A percentile compares a stretch with the other conserved stretches of the same genome.
These are phyloP conservation scores for Alternaria conjuncta DNA, from an alignment of 2,329 filamentous ascomycete species.

Conservation along the genomic window DNA sequence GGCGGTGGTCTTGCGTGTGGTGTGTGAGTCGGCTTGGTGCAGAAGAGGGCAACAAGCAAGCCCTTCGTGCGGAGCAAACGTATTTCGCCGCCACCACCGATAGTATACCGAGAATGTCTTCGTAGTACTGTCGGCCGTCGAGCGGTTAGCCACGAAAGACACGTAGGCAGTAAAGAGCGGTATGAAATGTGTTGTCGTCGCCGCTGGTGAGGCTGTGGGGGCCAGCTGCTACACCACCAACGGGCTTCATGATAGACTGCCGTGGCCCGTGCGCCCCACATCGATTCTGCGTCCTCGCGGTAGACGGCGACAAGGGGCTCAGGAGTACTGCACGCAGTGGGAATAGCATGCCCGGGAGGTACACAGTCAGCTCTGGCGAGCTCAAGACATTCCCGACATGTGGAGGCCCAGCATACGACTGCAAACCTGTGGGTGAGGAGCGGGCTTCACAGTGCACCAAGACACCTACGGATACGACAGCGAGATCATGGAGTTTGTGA, in stretches of 20 bases:
- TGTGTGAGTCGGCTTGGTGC: background rate
- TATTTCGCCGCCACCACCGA: background rate
- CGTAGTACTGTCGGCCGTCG: background rate
- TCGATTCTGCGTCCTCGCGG: background rate
- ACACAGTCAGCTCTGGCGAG: background rate
- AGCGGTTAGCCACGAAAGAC: background rate
- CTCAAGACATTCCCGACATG: background rate
- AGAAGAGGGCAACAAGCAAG: background rate
- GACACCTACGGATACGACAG: background rate
- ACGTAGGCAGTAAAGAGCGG: background rate
- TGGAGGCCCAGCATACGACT: background rate
- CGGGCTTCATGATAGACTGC: slow-evolving; percentile 6
- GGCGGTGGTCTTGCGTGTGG: background rate
- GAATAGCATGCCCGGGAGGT: background rate
- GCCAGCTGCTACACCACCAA: background rate
- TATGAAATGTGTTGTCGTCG: background rate
- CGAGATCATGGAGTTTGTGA: background rate
- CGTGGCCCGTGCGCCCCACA: slow-evolving; percentile 13
- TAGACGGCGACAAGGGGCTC: background rate
- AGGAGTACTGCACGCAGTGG: background rate
- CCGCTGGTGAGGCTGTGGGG: background rate
- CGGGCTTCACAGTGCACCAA: background rate
- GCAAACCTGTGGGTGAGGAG: background rate
- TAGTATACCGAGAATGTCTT: background rate
- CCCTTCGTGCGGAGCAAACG: background rate